Evolutionary conservation across 305 asterid genomes (phyloP), one percentile per base, ranked within the genome.

Genomic region (Fraxinus latifolia): DNA sequence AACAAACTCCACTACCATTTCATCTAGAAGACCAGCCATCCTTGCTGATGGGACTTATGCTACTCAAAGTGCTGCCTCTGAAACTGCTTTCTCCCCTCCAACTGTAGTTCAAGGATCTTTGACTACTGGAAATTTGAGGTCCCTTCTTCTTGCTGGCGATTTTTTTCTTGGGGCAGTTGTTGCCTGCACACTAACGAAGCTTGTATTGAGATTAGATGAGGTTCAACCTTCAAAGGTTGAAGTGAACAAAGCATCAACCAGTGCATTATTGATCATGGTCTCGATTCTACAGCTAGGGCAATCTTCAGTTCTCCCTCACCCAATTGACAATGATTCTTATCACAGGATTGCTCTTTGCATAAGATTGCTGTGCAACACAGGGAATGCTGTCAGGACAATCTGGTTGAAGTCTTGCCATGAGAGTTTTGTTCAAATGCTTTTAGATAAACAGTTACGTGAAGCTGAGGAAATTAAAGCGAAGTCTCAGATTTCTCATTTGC

Each of bases 1-100:
- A 89, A 89, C 90, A 36, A 90, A 90, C 79, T 89, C 93, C n/a
- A 95, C 90, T 79, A 93, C 97, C 62, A 91, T 93, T 84, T 96
- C 99, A 58, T 96, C 97, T 76, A 88, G 94, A 89, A 92, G 97
- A 84, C 99, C 99, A 31, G 97, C 94, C 62, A 88, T 96, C 85
- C 98, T 96, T 87, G 97, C 98, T 86, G 98, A 96, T 85, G 99
- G 98, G 47, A 96, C 99, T 75, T 96, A 96, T 60, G 91, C 91
- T 58, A 87, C 92, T 17, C 91, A 89, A 85, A 89, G 90, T 83
- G 86, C 84, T 71, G 93, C 92, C 77, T 90, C 93, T 25, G 93
- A 90, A 79, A 86, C 91, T 74, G 91, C 89, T 76, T 87, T 94
- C 84, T 87, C 94, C 37, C 86, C 93, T 79, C 97, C 98, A 33